Conservation (phyloP, 306 rosid genomes). For the Hippophae tibetana region DNA sequence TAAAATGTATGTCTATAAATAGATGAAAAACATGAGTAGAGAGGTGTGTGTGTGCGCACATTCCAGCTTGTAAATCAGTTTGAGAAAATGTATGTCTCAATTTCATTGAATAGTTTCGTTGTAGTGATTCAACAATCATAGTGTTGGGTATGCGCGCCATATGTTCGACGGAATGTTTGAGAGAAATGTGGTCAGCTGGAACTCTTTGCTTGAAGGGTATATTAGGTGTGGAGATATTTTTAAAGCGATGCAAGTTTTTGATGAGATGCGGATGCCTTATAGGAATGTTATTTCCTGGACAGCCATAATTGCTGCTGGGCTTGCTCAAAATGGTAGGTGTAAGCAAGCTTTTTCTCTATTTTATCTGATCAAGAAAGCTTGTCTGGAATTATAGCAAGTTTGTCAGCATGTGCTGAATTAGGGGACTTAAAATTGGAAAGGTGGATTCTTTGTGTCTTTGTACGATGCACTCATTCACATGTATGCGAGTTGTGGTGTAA, state of each 20-base stretch:
- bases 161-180: conserved; percentile 50
- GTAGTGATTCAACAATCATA: no score
- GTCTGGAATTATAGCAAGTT: conserved; percentile 45
- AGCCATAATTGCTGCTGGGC: conserved; percentile 50
- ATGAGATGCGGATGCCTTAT: conserved; percentile 47
- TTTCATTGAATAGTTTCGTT: no score
- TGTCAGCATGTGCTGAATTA: conserved; percentile 61
- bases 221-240: conserved; percentile 35
- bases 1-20: no score
- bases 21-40: no score
- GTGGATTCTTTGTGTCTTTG: conserved; percentile 54
- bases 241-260: conserved; percentile 34
- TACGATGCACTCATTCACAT: conserved; percentile 72
- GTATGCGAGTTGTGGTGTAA: conserved; percentile 62
- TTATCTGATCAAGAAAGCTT: conserved; percentile 51
- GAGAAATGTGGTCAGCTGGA: conserved; percentile 60
- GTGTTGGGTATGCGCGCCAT: conserved; percentile 29
- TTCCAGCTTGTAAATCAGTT: no score
- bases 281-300: conserved; percentile 68
- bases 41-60: no score
- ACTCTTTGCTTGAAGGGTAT: conserved; percentile 51
- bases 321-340: conserved; percentile 39
- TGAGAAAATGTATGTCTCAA: no score
- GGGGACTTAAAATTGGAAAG: conserved; percentile 57
- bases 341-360: conserved; percentile 49